A percentile compares a stretch with the other conserved stretches of the same genome.
These are phyloP conservation scores for Fistulinella prunicolor DNA, from an alignment of 768 basidiomycete genomes.

Conservation along the genomic window DNA sequence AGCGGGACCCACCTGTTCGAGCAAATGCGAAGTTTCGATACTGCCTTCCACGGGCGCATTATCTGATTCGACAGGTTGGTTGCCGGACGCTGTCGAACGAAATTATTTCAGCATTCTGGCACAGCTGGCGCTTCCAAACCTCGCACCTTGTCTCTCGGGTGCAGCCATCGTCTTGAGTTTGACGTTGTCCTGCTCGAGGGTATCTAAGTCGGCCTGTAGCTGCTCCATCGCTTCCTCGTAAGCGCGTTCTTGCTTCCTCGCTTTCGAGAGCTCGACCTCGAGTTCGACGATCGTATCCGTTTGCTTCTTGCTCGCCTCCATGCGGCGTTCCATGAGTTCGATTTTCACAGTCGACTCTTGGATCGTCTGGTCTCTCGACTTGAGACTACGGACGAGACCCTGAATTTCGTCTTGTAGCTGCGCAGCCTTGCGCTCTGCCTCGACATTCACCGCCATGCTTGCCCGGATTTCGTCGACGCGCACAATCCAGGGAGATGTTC, in stretches of 20 bases:
- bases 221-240: slow-evolving; percentile 95
- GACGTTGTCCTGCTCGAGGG: slow-evolving; percentile 82
- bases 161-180: slow-evolving; percentile 70
- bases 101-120: not conserved
- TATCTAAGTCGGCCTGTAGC: slow-evolving; percentile 83
- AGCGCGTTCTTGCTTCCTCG: slow-evolving; percentile 82
- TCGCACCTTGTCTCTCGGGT: slow-evolving; percentile 71
- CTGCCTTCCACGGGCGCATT: slow-evolving; percentile 70
- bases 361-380: slow-evolving; percentile 83
- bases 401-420: slow-evolving; percentile 90
- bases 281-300: slow-evolving; percentile 80
- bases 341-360: slow-evolving; percentile 92
- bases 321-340: slow-evolving; percentile 89
- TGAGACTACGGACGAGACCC: slow-evolving; percentile 78
- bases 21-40: slow-evolving; percentile 80
- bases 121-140: too few species aligned
- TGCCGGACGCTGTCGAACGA: slow-evolving; percentile 38
- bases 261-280: slow-evolving; percentile 75
- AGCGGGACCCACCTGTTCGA: slow-evolving; percentile 92
- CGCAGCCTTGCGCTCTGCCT: slow-evolving; percentile 85
- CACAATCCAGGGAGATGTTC: slow-evolving; percentile 80
- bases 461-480: slow-evolving; percentile 83
- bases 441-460: slow-evolving; percentile 79
- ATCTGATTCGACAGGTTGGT: slow-evolving; percentile 56
- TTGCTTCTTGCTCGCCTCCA: slow-evolving; percentile 90